phyloP scores from a whole-genome alignment of 129 eudicot species.

The Kitagawia praeruptora region DNA sequence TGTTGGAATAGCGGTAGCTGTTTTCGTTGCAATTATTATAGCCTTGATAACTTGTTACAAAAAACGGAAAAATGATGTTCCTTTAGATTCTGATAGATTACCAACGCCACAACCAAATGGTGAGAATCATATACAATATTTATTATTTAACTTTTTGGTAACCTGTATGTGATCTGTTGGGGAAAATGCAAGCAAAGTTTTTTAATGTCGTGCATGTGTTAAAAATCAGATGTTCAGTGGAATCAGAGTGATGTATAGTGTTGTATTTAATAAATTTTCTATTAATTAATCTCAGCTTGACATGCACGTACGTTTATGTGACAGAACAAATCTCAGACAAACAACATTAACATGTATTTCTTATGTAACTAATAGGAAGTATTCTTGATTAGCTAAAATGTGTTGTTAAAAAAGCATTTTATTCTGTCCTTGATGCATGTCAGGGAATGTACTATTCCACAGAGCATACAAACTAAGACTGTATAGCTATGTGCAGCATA shows the following conservation, averaged over 20 bases:
- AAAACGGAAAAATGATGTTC: constrained; percentile 1
- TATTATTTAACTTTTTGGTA: background rate
- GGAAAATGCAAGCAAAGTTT: background rate
- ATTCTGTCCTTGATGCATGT: background rate
- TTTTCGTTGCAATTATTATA: background rate
- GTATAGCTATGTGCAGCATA: background rate
- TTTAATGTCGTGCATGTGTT: background rate
- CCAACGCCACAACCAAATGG: constrained; percentile 1
- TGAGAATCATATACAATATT: background rate
- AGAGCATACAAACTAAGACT: background rate
- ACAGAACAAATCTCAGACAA: background rate
- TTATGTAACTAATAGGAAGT: background rate
- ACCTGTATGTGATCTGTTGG: background rate
- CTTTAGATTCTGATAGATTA: constrained; percentile 2
- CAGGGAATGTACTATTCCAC: background rate
- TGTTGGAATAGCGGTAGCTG: constrained; percentile 1
- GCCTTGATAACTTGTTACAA: background rate
- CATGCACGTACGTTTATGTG: background rate
- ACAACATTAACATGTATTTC: background rate
- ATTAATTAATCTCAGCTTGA: background rate
- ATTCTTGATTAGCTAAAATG: background rate
- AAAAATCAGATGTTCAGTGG: background rate
- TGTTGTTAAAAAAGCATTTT: background rate
- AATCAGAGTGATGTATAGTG: background rate
- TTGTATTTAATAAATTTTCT: background rate